Conservation (phyloP, 768 basidiomycete genomes). For the Xanthoconium stramineum region DNA sequence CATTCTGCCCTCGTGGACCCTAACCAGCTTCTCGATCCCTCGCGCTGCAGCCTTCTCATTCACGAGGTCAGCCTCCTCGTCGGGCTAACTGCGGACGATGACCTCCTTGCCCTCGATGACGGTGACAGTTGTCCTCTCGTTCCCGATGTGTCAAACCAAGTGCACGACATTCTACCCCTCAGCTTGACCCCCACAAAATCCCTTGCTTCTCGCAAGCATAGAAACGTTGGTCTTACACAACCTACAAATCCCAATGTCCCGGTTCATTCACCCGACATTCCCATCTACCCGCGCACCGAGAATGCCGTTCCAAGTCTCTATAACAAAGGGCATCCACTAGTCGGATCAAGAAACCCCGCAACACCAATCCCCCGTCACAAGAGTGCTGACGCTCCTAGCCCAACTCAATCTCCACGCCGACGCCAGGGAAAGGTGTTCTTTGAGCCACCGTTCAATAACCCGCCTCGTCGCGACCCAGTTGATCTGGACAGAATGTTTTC, state of each 20-base stretch:
- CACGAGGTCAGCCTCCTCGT: conserved; percentile 33
- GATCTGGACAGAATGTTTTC: conserved; percentile 12
- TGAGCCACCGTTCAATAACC: background rate
- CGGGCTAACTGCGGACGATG: conserved; percentile 25
- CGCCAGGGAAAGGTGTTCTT: conserved; percentile 29
- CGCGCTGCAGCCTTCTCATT: conserved; percentile 28
- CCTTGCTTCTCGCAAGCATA: conserved; percentile 11
- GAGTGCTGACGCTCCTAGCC: conserved; percentile 1
- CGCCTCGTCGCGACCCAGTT: background rate
- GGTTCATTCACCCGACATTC: background rate
- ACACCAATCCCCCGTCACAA: conserved; percentile 12
- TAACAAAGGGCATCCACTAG: background rate
- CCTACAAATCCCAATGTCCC: background rate
- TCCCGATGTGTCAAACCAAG: background rate
- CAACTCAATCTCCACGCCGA: conserved; percentile 7
- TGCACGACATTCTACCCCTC: conserved; percentile 18
- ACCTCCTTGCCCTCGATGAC: conserved; percentile 1
- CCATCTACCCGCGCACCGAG: background rate
- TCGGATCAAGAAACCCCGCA: background rate
- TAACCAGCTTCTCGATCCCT: conserved; percentile 6
- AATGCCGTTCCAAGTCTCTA: background rate
- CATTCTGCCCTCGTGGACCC: conserved; percentile 1
- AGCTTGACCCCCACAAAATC: conserved; percentile 19
- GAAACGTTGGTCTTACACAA: background rate
- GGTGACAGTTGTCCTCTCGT: background rate